These are phyloP conservation scores for Pseudofabraea citricarpa DNA, from an alignment of 2,329 filamentous ascomycete species.

Conservation along the genomic window DNA sequence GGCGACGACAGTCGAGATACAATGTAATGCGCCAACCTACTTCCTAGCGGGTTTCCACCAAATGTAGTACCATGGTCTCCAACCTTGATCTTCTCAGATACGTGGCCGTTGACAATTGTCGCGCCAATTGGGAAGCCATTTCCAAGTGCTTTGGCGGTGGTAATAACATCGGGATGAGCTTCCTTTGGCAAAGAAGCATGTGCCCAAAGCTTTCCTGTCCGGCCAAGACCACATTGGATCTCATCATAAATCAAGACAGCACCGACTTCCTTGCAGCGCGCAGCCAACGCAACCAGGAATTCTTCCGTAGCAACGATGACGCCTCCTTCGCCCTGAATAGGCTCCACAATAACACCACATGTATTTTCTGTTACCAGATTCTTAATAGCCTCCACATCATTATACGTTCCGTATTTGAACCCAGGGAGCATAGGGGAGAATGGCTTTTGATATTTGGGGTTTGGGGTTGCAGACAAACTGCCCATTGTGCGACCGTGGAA, in stretches of 20 bases:
- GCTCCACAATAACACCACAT: constrained; percentile 92
- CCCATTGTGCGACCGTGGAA: constrained; percentile 99
- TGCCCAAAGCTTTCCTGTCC: constrained; percentile 89
- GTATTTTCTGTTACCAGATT: constrained; percentile 77
- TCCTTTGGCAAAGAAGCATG: constrained; percentile 69
- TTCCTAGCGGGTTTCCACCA: constrained; percentile 66
- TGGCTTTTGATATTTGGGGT: constrained; percentile 94
- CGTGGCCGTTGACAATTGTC: constrained; percentile 54
- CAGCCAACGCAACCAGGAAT: constrained; percentile 79
- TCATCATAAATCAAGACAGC: constrained; percentile 93
- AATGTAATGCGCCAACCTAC: constrained; percentile 76
- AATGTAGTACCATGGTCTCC: constrained; percentile 75
- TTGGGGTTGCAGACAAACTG: constrained; percentile 88
- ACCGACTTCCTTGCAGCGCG: constrained; percentile 78
- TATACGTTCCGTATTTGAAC: constrained; percentile 81
- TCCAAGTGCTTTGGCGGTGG: constrained; percentile 90
- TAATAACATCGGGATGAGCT: constrained; percentile 90
- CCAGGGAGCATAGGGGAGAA: constrained; percentile 95
- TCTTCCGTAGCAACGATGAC: constrained; percentile 78
- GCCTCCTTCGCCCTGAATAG: constrained; percentile 95
- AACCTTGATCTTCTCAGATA: constrained; percentile 59
- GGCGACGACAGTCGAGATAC: constrained; percentile 70
- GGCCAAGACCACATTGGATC: constrained; percentile 89
- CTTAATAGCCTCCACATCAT: constrained; percentile 69
- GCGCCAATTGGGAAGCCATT: constrained; percentile 96